Evolutionary conservation across 306 rosid species (phyloP).

Genomic region (Dalbergia cultrata): DNA sequence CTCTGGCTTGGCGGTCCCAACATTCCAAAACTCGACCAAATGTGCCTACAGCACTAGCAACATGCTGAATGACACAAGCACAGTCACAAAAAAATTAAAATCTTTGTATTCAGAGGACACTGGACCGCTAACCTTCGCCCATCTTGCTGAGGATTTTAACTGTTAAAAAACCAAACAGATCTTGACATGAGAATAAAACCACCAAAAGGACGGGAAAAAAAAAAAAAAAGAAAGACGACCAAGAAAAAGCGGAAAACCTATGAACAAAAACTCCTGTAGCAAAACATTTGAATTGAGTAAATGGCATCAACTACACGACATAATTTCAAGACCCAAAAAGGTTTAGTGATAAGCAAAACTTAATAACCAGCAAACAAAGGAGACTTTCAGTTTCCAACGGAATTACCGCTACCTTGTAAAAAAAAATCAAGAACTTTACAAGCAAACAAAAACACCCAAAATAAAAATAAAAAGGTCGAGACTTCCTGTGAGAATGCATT

Average conservation of each 20-base stretch:
- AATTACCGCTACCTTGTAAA: no score
- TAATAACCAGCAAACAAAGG: neutral
- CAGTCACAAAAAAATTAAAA: constrained; percentile 74
- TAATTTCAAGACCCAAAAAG: no score
- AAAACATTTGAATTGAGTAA: neutral
- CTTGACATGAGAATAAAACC: neutral
- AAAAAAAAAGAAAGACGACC: neutral
- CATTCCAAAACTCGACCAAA: constrained; percentile 99
- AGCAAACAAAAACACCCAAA: neutral
- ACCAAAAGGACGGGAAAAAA: neutral
- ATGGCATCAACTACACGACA: neutral
- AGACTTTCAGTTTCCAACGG: neutral
- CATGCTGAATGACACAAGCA: constrained; percentile 88
- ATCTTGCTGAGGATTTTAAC: constrained; percentile 95
- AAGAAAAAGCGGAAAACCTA: neutral
- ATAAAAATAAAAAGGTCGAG: no score
- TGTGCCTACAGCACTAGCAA: constrained; percentile 99
- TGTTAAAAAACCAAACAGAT: constrained; percentile 50
- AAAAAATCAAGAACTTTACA: no score
- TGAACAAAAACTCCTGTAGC: neutral
- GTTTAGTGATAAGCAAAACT: neutral
- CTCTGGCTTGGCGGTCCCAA: constrained; percentile 91
- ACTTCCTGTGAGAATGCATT: neutral
- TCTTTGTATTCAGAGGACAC: constrained; percentile 84
- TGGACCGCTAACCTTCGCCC: constrained; percentile 99